Percentiles rank a stretch among this genome's conserved stretches.
Conservation (phyloP, 176 grass and related monocot species). For the Triticum aestivum region IWGSC_CS_RefSeq_v2.1 NC_057801.1:512501136-512501635, state of each 20-base stretch:
- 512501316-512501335: slow-evolving; percentile 20
- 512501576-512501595: slow-evolving; percentile 32
- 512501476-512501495: neutral
- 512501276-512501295: slow-evolving; percentile 11
- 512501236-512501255: slow-evolving; percentile 25
- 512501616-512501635: neutral
- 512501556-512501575: slow-evolving; percentile 2
- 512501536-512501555: neutral
- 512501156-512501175: slow-evolving; percentile 22
- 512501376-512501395: neutral
- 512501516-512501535: neutral
- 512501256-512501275: slow-evolving; percentile 50
- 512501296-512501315: slow-evolving; percentile 18
- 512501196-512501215: slow-evolving; percentile 12
- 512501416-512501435: neutral
- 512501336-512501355: neutral
- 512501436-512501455: neutral
- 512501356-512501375: slow-evolving; percentile 16
- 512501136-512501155: slow-evolving; percentile 43
- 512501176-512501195: slow-evolving; percentile 11
- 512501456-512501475: neutral
- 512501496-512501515: neutral
- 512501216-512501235: slow-evolving; percentile 17
- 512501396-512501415: slow-evolving; percentile 27
- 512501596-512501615: neutral